Evolutionary conservation across 78 protist species (phyloP).

Genomic region (Dictyostelium citrinum): DNA sequence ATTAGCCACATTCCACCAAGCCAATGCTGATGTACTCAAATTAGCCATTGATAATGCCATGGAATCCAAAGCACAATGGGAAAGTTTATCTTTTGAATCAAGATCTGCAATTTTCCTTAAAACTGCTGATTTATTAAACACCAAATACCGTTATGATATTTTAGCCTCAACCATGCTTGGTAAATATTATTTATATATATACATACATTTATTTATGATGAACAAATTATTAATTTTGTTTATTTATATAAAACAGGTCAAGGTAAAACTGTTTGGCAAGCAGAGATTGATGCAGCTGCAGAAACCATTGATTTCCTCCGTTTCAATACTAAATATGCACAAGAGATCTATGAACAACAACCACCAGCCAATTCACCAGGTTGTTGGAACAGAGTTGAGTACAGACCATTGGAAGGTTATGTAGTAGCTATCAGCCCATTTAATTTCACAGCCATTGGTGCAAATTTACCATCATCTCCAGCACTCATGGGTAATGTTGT

Average conservation of each 20-base stretch:
- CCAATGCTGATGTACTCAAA: conserved; percentile 56
- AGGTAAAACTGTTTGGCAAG: conserved; percentile 94
- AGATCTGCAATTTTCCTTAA: conserved; percentile 90
- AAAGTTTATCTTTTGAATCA: conserved; percentile 75
- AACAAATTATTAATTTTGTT: too few species aligned
- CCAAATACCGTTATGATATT: conserved; percentile 85
- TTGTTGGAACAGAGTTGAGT: conserved; percentile 92
- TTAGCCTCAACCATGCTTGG: conserved; percentile 85
- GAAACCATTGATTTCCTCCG: conserved; percentile 94
- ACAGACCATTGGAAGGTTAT: conserved; percentile 96
- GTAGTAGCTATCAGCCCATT: conserved; percentile 95
- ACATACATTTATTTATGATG: too few species aligned
- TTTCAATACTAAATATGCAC: conserved; percentile 88
- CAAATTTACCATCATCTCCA: conserved; percentile 92
- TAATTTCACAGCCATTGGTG: conserved; percentile 97
- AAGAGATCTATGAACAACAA: conserved; percentile 89
- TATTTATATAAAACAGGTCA: too few species aligned
- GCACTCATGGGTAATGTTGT: conserved; percentile 96
- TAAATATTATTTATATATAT: too few species aligned
- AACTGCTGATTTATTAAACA: conserved; percentile 91
- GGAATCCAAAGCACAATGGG: conserved; percentile 90
- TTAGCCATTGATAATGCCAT: conserved; percentile 80
- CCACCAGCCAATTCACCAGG: conserved; percentile 83
- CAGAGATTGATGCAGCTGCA: conserved; percentile 95
- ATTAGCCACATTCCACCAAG: conserved; percentile 57